Evolutionary conservation across 306 rosid genomes (phyloP).

Genomic region (Quercus parvula): DNA sequence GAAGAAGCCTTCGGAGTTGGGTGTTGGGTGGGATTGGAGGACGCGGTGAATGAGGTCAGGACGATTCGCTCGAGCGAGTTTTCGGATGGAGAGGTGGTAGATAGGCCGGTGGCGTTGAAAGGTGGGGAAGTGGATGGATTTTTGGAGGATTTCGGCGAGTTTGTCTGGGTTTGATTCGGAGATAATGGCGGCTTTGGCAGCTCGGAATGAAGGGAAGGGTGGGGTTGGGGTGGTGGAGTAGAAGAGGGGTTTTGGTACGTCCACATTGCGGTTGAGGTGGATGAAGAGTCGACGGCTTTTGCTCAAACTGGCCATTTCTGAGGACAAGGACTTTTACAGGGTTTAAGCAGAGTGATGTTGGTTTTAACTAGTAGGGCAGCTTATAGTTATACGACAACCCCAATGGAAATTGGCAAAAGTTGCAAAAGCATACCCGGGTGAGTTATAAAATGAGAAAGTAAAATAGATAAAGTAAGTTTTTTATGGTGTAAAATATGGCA

Average conservation of each 20-base stretch:
- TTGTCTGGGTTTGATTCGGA: slow-evolving; percentile 18
- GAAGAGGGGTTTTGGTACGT: neutral
- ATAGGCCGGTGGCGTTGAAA: slow-evolving; percentile 22
- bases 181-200: slow-evolving; percentile 21
- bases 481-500: rapidly evolving
- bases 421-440: too few relatives aligned
- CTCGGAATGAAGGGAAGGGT: slow-evolving; percentile 6
- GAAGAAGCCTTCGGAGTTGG: slow-evolving; percentile 17
- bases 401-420: too few relatives aligned
- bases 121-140: slow-evolving; percentile 2
- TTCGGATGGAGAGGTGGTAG: slow-evolving; percentile 19
- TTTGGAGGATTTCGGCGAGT: slow-evolving; percentile 14
- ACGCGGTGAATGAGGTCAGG: slow-evolving; percentile 17
- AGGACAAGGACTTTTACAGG: too few relatives aligned
- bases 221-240: slow-evolving; percentile 1
- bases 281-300: too few relatives aligned
- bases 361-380: too few relatives aligned
- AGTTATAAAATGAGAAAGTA: too few relatives aligned
- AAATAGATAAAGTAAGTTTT: too few relatives aligned
- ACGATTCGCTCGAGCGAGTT: slow-evolving; percentile 17
- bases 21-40: slow-evolving; percentile 10
- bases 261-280: too few relatives aligned
- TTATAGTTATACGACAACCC: too few relatives aligned
- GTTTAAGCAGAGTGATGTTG: too few relatives aligned
- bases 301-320: too few relatives aligned